Base-by-base conservation (phyloP, 2,329 filamentous ascomycete genomes). In the Sporothrix pseudoabietina region DNA sequence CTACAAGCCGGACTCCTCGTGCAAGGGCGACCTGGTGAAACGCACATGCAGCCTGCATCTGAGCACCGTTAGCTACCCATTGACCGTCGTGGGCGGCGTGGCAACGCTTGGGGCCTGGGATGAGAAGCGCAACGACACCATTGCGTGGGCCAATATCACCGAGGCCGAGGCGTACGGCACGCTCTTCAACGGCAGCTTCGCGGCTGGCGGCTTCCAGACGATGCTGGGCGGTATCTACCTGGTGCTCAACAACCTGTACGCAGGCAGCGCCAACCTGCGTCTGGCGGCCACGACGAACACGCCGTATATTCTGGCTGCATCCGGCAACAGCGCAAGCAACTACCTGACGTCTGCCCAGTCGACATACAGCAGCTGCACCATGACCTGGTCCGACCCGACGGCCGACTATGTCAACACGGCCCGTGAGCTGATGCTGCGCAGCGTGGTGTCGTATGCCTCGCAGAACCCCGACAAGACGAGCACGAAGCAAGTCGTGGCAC, bases 391-490 rank as follows among this genome's bases (percentile, higher is more conserved):
- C 4, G 71, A 72, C 54, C 71, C 65, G 9, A 72, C 71, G 19
- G 26, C 52, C 10, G 71, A 72, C 71, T 44, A 59, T 14, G 26
- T 69, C 63, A 69, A 72, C 65, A 69, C 63, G 63, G 52, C 54
- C 16, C 71, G 63, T 54, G 71, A 69, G 63, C 52, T 72, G 52
- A 72, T 72, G 71, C 63, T 72, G 63, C 54, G 63, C 65, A 72
- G 71, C 41, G 52, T 65, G 4, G n/a, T 69, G n/a, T 30, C 63
- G 16, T 72, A 72, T n/a, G 52, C 71, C 0, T 9, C 10, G 12
- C 35, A 22, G 9, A 57, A 39, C 52, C 35, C 63, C 8, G 12
- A 30, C 4, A 61, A 30, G 39, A 32, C 52, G 10, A 49, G n/a
- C 41, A 35, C 52, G 2, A 35, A 14, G 39, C 22, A 1, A 16